A percentile compares a stretch with the other conserved stretches of the same genome.
Evolutionary conservation across 345 rosid species (phyloP).

Genomic region (Salix suchowensis): DNA sequence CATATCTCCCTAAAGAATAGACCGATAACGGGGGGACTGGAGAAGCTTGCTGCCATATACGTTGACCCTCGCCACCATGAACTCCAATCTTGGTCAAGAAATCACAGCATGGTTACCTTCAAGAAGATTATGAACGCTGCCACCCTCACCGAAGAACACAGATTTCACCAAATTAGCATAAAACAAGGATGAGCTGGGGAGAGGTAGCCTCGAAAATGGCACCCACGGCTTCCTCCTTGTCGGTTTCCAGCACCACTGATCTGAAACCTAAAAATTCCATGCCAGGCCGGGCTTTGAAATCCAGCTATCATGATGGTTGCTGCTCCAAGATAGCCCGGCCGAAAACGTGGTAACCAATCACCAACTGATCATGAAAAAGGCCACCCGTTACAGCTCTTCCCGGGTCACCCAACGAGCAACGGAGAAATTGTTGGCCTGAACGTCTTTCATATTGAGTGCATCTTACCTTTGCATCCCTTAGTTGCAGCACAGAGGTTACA

Average conservation of each 20-base stretch:
- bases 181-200: background rate
- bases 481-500: background rate
- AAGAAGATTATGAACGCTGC: background rate
- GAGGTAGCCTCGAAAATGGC: background rate
- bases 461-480: background rate
- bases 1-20: background rate
- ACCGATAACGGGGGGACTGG: background rate
- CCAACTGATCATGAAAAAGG: background rate
- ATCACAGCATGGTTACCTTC: background rate
- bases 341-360: background rate
- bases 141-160: background rate
- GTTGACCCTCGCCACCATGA: background rate
- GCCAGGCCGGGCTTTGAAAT: background rate
- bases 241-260: background rate
- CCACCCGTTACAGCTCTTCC: background rate
- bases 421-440: background rate
- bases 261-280: background rate
- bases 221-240: background rate
- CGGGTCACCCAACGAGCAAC: background rate
- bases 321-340: background rate
- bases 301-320: background rate
- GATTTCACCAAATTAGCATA: background rate
- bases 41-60: background rate
- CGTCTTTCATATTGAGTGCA: background rate
- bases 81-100: background rate